Base-by-base conservation (phyloP, 192 early-diverging fungal species). In the Gamsiella multidivaricata region DNA sequence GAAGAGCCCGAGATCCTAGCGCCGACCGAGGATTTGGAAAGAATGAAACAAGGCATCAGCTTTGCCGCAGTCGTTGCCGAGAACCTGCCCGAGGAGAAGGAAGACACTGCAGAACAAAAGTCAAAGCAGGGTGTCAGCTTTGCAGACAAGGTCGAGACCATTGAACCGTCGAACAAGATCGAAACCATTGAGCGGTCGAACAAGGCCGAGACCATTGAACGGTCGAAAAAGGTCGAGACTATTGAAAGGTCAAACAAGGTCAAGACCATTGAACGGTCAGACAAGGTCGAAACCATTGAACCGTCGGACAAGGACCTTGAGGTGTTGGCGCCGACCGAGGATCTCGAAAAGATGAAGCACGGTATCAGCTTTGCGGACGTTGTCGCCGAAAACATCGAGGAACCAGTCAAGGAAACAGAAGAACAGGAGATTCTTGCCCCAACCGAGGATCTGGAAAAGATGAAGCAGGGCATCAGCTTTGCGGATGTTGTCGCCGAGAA, bases 381-480 rank as follows among this genome's bases (percentile, higher is more conserved):
- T n/a, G 61, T 39, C 22, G 29, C 29, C 5, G 64, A 54, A 33
- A 45, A 54, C 26, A 5, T 39, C 23, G 23, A 31, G 36, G 32
- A 61, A 15, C n/a, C n/a, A n/a, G n/a, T n/a, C n/a, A 34, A 52
- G 20, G 36, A 37, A 36, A 41, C n/a, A 7, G 29, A 67, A 23
- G 50, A 64, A 8, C 33, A 55, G 53, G 32, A 54, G 29, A 31
- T 61, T 34, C 20, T 56, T 11, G 64, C 55, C 8, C 67, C 46
- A 7, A 69, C 67, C 12, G 66, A 69, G 49, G 71, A 74, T 22
- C 41, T 74, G 18, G 55, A 61, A 34, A 51, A 51, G 51, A 65
- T 74, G 71, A 61, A 67, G 45, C 51, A 66, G 5, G 64, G 73
- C 22, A 14, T 68, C 36, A 68, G 65, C 10, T 68, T 58, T 37